phyloP scores from a whole-genome alignment of 2,329 filamentous ascomycete genomes.

The Emmonsiellopsis sp. region DNA sequence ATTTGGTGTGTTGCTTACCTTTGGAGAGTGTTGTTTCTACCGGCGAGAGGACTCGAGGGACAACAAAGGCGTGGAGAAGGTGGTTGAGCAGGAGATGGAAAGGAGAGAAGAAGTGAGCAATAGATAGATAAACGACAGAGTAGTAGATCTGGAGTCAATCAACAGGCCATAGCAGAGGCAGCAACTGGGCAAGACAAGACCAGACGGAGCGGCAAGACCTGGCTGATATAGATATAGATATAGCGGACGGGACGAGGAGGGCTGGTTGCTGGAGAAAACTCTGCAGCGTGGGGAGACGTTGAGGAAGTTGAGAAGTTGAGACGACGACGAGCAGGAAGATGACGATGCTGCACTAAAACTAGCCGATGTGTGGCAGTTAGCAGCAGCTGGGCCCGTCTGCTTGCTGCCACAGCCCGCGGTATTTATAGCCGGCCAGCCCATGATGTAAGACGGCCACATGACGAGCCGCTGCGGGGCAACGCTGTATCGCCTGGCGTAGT shows the following conservation, averaged over 20 bases:
- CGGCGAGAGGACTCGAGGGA: background rate
- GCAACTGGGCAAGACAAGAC: no score
- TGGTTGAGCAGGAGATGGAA: background rate
- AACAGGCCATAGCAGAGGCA: background rate
- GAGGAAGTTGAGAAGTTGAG: background rate
- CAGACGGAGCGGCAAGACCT: no score
- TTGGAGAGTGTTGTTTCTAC: background rate
- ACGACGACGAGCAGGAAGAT: background rate
- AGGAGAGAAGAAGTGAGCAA: background rate
- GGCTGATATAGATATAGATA: background rate
- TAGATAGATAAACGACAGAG: background rate
- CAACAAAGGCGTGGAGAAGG: background rate
- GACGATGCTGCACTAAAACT: background rate
- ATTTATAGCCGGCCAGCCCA: background rate
- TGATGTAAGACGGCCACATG: background rate
- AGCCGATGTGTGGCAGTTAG: background rate
- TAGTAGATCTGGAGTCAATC: background rate
- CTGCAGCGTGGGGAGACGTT: background rate
- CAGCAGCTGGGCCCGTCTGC: background rate
- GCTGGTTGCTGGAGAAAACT: background rate
- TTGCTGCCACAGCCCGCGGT: background rate
- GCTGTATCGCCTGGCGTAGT: background rate
- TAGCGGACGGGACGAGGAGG: no score
- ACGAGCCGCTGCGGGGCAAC: background rate
- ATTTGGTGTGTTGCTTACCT: conserved; percentile 1